Conservation (phyloP, 1,139 yeast species). For the Casaregolazyma lundiana region DNA sequence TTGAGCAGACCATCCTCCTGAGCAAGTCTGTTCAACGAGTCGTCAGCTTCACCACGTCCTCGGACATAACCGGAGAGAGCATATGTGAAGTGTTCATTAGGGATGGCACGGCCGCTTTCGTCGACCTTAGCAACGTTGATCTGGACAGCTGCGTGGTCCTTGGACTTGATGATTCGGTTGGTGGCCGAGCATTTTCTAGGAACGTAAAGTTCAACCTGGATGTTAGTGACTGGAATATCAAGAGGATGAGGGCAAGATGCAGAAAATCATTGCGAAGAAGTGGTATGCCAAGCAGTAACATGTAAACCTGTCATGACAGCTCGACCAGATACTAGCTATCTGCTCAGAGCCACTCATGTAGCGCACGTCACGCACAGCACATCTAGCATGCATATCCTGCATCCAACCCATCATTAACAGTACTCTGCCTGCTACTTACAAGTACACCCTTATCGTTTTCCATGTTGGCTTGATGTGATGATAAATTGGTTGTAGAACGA, state of each 20-base stretch:
- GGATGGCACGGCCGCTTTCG: conserved; percentile 92
- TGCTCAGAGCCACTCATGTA: no score
- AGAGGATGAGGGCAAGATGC: background rate
- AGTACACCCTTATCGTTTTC: conserved; percentile 99
- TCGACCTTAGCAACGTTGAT: conserved; percentile 84
- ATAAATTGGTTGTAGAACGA: conserved; percentile 1
- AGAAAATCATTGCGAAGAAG: background rate
- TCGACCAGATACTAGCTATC: no score
- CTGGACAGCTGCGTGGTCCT: conserved; percentile 99
- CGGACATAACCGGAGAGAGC: conserved; percentile 96
- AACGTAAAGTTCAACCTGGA: conserved; percentile 99
- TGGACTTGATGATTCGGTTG: conserved; percentile 99
- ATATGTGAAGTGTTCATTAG: conserved; percentile 90
- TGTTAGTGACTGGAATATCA: conserved; percentile 3
- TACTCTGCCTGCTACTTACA: conserved; percentile 54
- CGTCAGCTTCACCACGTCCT: conserved; percentile 93
- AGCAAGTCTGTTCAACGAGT: conserved; percentile 98
- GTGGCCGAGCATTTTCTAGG: conserved; percentile 99
- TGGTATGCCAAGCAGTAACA: no score
- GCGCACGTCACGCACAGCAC: no score
- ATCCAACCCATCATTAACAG: background rate
- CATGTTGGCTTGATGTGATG: conserved; percentile 47
- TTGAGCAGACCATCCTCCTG: conserved; percentile 97
- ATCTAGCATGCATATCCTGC: no score
- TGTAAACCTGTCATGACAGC: no score